Evolutionary conservation across 768 basidiomycete genomes (phyloP).

Genomic region (Serendipita vermifera): DNA sequence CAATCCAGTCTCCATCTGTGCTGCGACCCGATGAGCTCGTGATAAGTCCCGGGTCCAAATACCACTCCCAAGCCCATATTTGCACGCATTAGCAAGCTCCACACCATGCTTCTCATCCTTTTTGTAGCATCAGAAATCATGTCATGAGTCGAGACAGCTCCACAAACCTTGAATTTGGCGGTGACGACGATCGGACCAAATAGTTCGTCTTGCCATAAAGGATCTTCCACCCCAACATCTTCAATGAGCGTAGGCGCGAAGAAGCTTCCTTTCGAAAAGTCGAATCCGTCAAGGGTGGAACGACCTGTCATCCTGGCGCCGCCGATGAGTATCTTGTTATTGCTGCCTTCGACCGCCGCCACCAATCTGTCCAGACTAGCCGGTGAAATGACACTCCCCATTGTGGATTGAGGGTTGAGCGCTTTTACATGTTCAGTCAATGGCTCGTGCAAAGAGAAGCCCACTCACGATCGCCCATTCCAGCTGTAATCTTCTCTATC

Average conservation of each 20-base stretch:
- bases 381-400: conserved; percentile 69
- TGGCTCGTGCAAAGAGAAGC: not conserved
- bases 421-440: conserved; percentile 30
- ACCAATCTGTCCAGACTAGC: conserved; percentile 55
- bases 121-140: not conserved
- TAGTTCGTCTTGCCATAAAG: conserved; percentile 70
- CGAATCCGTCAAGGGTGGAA: conserved; percentile 55
- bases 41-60: conserved; percentile 70
- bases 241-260: conserved; percentile 68
- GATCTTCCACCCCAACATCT: conserved; percentile 42
- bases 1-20: conserved; percentile 56
- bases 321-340: conserved; percentile 43
- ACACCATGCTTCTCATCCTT: conserved; percentile 56
- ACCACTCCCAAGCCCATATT: conserved; percentile 69
- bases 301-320: conserved; percentile 50
- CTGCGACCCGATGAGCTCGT: conserved; percentile 60
- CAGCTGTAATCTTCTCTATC: conserved; percentile 41
- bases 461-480: conserved; percentile 67
- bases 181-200: conserved; percentile 78
- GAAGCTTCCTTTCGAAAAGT: conserved; percentile 60
- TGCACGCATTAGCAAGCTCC: conserved; percentile 55
- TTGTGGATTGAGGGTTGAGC: conserved; percentile 50
- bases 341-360: conserved; percentile 31
- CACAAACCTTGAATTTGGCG: conserved; percentile 36
- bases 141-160: not conserved